These are phyloP conservation scores for Aspergillus campestris DNA, from an alignment of 495 filamentous ascomycete species.

Conservation along the genomic window DNA sequence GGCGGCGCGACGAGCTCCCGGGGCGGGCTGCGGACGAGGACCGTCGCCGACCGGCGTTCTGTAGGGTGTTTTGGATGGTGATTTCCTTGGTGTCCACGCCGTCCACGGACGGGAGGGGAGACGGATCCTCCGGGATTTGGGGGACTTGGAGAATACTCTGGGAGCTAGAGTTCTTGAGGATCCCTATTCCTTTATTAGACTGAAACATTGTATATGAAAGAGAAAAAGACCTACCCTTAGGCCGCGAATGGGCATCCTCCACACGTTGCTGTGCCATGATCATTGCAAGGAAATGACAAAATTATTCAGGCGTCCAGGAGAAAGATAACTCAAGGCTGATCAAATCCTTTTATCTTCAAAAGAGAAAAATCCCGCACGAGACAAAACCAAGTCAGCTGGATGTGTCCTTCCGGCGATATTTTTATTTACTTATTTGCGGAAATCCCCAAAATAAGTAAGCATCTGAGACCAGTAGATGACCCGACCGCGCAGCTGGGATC, in stretches of 20 bases:
- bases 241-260: conserved; percentile 49
- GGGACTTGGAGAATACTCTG: conserved; percentile 33
- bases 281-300: background rate
- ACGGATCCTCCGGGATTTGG: conserved; percentile 18
- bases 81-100: conserved; percentile 62
- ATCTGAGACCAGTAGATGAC: no score
- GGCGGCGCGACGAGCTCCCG: conserved; percentile 56
- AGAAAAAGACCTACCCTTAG: conserved; percentile 54
- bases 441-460: conserved; percentile 1
- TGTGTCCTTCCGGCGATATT: no score
- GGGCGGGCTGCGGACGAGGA: conserved; percentile 63
- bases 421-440: background rate
- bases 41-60: conserved; percentile 85
- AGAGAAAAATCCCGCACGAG: background rate
- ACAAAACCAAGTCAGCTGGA: no score
- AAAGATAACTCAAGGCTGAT: background rate
- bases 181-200: conserved; percentile 48
- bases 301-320: background rate
- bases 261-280: conserved; percentile 25
- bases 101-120: conserved; percentile 21
- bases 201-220: conserved; percentile 1
- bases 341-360: background rate
- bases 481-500: no score
- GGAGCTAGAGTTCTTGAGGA: conserved; percentile 79
- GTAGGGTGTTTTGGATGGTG: conserved; percentile 84